These are phyloP conservation scores for Ceratocystis papillata DNA, from an alignment of 2,329 filamentous ascomycete genomes.

Conservation along the genomic window DNA sequence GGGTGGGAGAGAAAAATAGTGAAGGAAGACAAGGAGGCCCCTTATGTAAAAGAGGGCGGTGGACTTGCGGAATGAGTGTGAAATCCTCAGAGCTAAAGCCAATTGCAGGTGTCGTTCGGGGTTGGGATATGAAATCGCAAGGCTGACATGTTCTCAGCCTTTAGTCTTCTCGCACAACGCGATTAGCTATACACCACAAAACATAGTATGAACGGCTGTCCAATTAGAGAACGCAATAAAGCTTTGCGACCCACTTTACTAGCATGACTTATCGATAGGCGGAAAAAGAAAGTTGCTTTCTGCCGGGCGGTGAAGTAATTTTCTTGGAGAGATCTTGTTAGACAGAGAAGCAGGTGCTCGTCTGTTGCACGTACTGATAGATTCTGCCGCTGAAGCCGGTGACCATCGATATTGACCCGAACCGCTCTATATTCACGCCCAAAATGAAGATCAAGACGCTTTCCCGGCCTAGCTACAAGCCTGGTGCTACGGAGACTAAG, in stretches of 20 bases:
- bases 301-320: constrained; percentile 24
- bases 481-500: constrained; percentile 54
- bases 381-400: not conserved
- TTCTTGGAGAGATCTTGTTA: constrained; percentile 16
- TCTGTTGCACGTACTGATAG: not conserved
- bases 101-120: not conserved
- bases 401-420: no score
- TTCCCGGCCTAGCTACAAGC: constrained; percentile 55
- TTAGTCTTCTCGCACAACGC: not conserved
- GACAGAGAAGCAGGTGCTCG: not conserved
- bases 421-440: not conserved
- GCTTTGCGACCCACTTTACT: constrained; percentile 1
- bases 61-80: not conserved
- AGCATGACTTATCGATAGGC: constrained; percentile 19
- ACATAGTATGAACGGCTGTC: not conserved
- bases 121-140: not conserved
- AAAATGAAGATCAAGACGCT: constrained; percentile 53
- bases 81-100: not conserved
- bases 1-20: not conserved
- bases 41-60: not conserved
- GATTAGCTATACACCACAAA: not conserved
- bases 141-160: constrained; percentile 12
- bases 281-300: constrained; percentile 18
- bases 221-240: not conserved
- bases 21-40: not conserved